These are phyloP conservation scores for Chaetomium sp. DNA, from an alignment of 2,329 filamentous ascomycete species.

Conservation along the genomic window DNA sequence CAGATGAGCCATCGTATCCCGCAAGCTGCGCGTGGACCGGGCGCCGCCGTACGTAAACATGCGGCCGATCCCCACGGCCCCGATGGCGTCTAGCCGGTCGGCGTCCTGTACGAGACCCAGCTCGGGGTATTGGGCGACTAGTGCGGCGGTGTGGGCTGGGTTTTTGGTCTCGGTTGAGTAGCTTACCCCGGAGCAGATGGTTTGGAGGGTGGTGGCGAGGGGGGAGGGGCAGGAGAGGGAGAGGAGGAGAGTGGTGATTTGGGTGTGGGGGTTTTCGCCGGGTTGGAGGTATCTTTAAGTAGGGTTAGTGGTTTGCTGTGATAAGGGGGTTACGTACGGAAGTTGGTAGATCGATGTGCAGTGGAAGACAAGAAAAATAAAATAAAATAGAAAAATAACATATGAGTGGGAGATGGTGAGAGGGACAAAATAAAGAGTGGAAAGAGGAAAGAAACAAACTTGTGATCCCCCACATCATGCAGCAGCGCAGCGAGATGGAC, in stretches of 20 bases:
- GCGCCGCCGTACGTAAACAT: slow-evolving; percentile 72
- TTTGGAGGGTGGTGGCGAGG: slow-evolving; percentile 62
- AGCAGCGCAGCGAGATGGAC: slow-evolving; percentile 67
- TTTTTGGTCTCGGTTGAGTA: slow-evolving; percentile 68
- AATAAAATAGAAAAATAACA: neutral
- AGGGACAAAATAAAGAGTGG: neutral
- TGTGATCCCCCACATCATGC: slow-evolving; percentile 86
- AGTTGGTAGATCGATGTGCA: neutral
- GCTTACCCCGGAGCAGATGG: slow-evolving; percentile 68
- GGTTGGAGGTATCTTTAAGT: slow-evolving; percentile 48
- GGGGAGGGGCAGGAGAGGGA: slow-evolving; percentile 48
- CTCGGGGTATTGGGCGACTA: slow-evolving; percentile 65
- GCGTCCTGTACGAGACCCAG: slow-evolving; percentile 86
- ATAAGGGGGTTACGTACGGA: neutral
- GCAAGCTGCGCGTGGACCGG: slow-evolving; percentile 47
- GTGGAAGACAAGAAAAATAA: neutral
- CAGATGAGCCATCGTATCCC: slow-evolving; percentile 66
- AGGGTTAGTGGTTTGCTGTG: neutral
- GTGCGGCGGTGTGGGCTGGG: slow-evolving; percentile 49
- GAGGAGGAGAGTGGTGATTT: slow-evolving; percentile 49
- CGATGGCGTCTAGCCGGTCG: slow-evolving; percentile 85
- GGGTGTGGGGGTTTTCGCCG: slow-evolving; percentile 49
- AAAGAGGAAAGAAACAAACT: slow-evolving; percentile 32
- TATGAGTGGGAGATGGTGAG: neutral
- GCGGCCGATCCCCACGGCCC: slow-evolving; percentile 75